Evolutionary conservation across 2,329 filamentous ascomycete species (phyloP), one percentile per base, ranked within the genome.

Genomic region (Apiospora malaysiana): DNA sequence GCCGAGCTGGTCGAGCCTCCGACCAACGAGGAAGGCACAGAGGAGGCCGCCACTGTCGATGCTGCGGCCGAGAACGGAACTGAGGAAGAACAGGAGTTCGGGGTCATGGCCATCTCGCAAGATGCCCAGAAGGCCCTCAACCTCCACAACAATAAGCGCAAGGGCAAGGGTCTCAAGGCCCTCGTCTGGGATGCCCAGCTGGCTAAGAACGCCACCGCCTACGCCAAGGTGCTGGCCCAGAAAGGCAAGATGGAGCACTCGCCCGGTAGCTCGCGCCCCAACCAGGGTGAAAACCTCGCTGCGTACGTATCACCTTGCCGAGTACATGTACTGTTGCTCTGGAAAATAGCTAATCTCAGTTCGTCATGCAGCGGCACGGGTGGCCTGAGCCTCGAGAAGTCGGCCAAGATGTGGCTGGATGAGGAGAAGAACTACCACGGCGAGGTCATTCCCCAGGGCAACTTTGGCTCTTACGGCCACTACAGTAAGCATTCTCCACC

Each of bases 201-300:
- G 23, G 77, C 76, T 25, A 69, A 74, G 43, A 73, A 77, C 23
- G 79, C 79, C 56, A 73, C 75, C 45, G 63, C 49, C 8, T 81
- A 77, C 68, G 79, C 79, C 10, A 74, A 80, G 73, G 72, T 79
- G 59, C 74, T 81, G 23, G 77, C 74, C n/a, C 25, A 73, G 37
- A 75, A 76, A 23, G 77, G 76, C 63, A 76, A 77, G 66, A 46
- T 80, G 70, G 68, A 77, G 68, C 79, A 81, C 74, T 80, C 78
- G 7, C 72, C 70, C 12, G 74, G 75, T 23, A 73, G 75, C 47
- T 72, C 76, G 59, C 75, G 78, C 16, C 77, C 78, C 16, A 73
- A 74, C 66, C 74, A 79, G 70, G 80, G 79, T n/a, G 80, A 82
- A 73, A 82, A 82, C 70, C 76, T 82, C 23, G 80, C 77, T 73